Conservation (phyloP, 805 yeast species). For the Candida montana region DNA sequence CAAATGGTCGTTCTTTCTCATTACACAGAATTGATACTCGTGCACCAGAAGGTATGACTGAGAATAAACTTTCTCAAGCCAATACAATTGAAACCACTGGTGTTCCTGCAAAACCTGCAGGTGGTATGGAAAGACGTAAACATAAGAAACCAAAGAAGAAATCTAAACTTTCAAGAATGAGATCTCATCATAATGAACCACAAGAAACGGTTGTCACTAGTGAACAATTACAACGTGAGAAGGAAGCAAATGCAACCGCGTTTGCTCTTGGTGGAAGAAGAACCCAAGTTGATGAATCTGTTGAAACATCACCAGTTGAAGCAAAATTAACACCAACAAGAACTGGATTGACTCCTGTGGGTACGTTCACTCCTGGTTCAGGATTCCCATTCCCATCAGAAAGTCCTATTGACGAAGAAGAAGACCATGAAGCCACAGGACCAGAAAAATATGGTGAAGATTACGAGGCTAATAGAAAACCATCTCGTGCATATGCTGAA, state of each 20-base stretch:
- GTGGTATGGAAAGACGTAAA: slow-evolving; percentile 52
- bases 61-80: slow-evolving; percentile 26
- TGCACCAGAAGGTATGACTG: slow-evolving; percentile 28
- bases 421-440: slow-evolving; percentile 7
- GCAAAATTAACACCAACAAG: not conserved
- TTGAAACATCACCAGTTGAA: slow-evolving; percentile 10
- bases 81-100: slow-evolving; percentile 59
- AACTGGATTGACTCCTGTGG: slow-evolving; percentile 22
- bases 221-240: slow-evolving; percentile 36
- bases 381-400: slow-evolving; percentile 12
- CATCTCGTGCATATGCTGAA: slow-evolving; percentile 53
- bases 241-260: slow-evolving; percentile 38
- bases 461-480: slow-evolving; percentile 25
- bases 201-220: slow-evolving; percentile 25
- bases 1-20: slow-evolving; percentile 68
- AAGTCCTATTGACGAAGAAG: slow-evolving; percentile 5
- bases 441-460: slow-evolving; percentile 10
- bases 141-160: slow-evolving; percentile 28
- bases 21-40: slow-evolving; percentile 76
- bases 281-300: slow-evolving; percentile 12
- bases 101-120: slow-evolving; percentile 62
- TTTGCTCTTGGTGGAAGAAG: slow-evolving; percentile 32
- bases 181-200: slow-evolving; percentile 18
- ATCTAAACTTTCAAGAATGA: slow-evolving; percentile 27
- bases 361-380: slow-evolving; percentile 11